These are phyloP conservation scores for Aspergillus pseudotamarii DNA, from an alignment of 2,329 filamentous ascomycete species.

Conservation along the genomic window DNA sequence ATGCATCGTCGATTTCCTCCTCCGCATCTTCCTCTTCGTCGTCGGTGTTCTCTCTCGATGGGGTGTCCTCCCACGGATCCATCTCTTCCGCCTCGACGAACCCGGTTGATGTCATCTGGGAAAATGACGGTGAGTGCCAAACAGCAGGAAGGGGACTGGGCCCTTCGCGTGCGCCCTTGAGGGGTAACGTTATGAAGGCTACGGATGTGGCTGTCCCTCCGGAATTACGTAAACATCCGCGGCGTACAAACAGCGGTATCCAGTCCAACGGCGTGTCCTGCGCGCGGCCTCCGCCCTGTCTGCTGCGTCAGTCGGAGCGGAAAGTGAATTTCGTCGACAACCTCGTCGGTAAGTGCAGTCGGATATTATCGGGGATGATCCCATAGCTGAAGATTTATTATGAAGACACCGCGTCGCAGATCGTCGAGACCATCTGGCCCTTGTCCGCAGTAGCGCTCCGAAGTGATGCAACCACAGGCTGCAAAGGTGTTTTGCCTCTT, in stretches of 20 bases:
- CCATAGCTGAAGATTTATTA: slow-evolving; percentile 24
- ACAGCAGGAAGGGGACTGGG: slow-evolving; percentile 28
- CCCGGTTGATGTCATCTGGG: slow-evolving; percentile 58
- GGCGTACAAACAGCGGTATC: slow-evolving; percentile 52
- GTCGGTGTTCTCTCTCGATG: slow-evolving; percentile 75
- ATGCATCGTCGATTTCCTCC: slow-evolving; percentile 71
- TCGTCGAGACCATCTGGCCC: slow-evolving; percentile 97
- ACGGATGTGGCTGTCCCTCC: slow-evolving; percentile 39
- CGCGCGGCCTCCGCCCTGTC: slow-evolving; percentile 68
- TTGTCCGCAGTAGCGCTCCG: slow-evolving; percentile 79
- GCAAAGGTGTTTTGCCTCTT: slow-evolving; percentile 80
- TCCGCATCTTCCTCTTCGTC: slow-evolving; percentile 75
- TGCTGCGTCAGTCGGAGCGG: slow-evolving; percentile 85
- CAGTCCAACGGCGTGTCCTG: slow-evolving; percentile 50
- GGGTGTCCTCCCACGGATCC: slow-evolving; percentile 66
- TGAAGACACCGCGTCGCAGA: slow-evolving; percentile 92
- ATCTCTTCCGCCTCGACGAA: slow-evolving; percentile 68
- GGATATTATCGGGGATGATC: slow-evolving; percentile 23
- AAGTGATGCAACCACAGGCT: slow-evolving; percentile 64
- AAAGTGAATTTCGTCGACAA: slow-evolving; percentile 95
- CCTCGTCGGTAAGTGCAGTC: slow-evolving; percentile 82
- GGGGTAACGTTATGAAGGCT: slow-evolving; percentile 32
- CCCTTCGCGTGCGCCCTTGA: slow-evolving; percentile 29
- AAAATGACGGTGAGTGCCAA: slow-evolving; percentile 39
- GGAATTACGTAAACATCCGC: slow-evolving; percentile 54